Conservation (phyloP, 148 eudicot species). For the Chenopodium quinoa region DNA sequence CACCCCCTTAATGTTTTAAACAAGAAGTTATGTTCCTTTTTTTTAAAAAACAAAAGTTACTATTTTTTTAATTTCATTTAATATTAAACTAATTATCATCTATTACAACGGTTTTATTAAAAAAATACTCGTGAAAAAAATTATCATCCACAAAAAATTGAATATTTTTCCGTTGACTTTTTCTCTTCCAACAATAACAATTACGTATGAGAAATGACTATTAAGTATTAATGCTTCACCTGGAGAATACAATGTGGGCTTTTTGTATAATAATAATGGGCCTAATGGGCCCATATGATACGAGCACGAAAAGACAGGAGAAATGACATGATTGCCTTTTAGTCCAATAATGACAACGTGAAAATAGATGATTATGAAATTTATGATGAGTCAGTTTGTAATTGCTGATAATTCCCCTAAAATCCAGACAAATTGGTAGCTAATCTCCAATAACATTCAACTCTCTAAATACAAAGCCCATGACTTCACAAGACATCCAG, state of each 20-base stretch:
- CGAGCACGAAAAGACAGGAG: background rate
- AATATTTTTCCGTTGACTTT: too few relatives aligned
- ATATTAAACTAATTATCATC: too few relatives aligned
- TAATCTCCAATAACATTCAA: background rate
- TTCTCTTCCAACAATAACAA: too few relatives aligned
- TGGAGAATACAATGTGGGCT: background rate
- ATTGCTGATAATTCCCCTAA: background rate
- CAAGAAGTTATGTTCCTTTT: too few relatives aligned
- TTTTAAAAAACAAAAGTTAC: too few relatives aligned
- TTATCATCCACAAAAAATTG: too few relatives aligned
- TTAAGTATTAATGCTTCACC: background rate
- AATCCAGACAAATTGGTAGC: background rate
- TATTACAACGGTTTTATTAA: too few relatives aligned
- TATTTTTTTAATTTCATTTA: too few relatives aligned
- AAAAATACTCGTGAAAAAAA: too few relatives aligned
- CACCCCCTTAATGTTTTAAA: too few relatives aligned
- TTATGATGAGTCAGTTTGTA: background rate
- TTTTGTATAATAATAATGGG: too few relatives aligned
- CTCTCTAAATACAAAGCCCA: background rate
- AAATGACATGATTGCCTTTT: background rate
- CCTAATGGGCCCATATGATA: background rate
- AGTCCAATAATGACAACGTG: slow-evolving; percentile 15
- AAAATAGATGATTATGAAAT: background rate
- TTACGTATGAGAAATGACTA: background rate
- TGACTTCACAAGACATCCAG: background rate